Evolutionary conservation across 768 basidiomycete genomes (phyloP).

Genomic region (Serpula lacrymans): DNA sequence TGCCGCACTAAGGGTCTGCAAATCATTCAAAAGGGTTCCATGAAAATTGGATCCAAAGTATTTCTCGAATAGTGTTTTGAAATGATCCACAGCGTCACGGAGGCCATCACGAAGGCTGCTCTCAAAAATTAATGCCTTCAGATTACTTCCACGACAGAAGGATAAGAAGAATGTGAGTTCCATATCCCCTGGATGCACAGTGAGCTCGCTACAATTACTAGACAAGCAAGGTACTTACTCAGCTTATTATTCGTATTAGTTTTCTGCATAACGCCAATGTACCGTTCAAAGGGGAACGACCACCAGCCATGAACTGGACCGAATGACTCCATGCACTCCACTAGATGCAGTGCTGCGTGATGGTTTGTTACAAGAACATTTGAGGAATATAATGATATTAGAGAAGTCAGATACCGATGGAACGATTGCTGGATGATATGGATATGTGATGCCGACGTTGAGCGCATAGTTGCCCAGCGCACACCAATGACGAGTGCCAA

Average conservation of each 20-base stretch:
- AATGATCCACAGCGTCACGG: background rate
- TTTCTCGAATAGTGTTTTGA: background rate
- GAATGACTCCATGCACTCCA: constrained; percentile 10
- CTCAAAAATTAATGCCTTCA: background rate
- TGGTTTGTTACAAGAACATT: too few species aligned
- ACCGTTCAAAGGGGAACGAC: constrained; percentile 27
- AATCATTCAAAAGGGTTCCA: background rate
- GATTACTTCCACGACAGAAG: background rate
- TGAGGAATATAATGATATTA: too few species aligned
- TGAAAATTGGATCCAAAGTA: background rate
- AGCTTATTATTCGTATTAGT: constrained; percentile 27
- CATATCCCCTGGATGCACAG: background rate
- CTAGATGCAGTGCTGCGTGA: too few species aligned
- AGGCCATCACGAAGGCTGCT: background rate
- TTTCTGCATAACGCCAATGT: constrained; percentile 28
- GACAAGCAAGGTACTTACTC: constrained; percentile 26
- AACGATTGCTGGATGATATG: constrained; percentile 13
- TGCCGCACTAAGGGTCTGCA: background rate
- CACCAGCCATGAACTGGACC: constrained; percentile 26
- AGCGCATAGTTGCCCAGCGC: constrained; percentile 11
- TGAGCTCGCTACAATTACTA: too few species aligned
- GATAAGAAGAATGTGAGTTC: background rate
- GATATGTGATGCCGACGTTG: constrained; percentile 10
- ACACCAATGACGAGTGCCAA: constrained; percentile 27
- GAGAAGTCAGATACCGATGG: constrained; percentile 13